Evolutionary conservation across 495 filamentous ascomycete species (phyloP).

Genomic region (Xanthoparmelia taractica): DNA sequence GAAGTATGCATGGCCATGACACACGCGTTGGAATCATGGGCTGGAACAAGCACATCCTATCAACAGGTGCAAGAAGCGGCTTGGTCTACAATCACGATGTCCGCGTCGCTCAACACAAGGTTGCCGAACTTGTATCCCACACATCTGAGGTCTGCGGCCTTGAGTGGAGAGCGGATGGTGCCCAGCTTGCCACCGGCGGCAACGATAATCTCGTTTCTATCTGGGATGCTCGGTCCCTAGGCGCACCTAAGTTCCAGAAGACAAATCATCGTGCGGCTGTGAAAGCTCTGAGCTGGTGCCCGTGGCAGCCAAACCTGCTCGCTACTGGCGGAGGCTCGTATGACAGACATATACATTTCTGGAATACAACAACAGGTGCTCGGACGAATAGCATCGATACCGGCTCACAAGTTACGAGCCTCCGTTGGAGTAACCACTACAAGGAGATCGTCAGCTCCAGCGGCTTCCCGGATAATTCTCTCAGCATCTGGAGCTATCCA

Average conservation of each 20-base stretch:
- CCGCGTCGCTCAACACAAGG: conserved; percentile 94
- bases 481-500: conserved; percentile 98
- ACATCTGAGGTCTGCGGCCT: conserved; percentile 96
- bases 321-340: conserved; percentile 95
- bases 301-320: conserved; percentile 94
- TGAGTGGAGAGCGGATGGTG: conserved; percentile 93
- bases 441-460: conserved; percentile 95
- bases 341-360: conserved; percentile 98
- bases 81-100: conserved; percentile 99
- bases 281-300: conserved; percentile 98
- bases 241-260: conserved; percentile 96
- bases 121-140: conserved; percentile 91
- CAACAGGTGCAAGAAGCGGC: conserved; percentile 86
- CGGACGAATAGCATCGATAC: conserved; percentile 98
- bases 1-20: conserved; percentile 97
- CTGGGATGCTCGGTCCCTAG: conserved; percentile 92
- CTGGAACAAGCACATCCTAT: conserved; percentile 96
- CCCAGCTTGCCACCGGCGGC: conserved; percentile 91
- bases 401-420: conserved; percentile 89
- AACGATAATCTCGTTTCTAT: conserved; percentile 99
- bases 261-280: conserved; percentile 98
- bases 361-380: conserved; percentile 96
- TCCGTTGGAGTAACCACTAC: conserved; percentile 93
- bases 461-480: conserved; percentile 96
- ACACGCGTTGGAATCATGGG: conserved; percentile 95